Conservation (phyloP, 495 filamentous ascomycete species). For the Neurospora discreta region DNA sequence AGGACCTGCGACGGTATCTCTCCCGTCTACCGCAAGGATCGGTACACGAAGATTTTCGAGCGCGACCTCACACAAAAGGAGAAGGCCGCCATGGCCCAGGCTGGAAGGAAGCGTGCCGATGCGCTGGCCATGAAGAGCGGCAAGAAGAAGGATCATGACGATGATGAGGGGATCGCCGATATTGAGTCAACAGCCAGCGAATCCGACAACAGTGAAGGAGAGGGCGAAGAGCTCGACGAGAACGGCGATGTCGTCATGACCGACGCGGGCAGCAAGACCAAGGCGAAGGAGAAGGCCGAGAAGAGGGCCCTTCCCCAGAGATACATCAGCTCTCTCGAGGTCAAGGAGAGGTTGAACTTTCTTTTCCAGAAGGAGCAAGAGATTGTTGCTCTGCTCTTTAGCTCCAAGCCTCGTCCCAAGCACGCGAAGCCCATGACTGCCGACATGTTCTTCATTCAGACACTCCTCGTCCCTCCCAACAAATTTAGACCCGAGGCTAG, state of each 20-base stretch:
- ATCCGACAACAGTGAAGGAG: slow-evolving; percentile 35
- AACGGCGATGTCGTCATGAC: slow-evolving; percentile 43
- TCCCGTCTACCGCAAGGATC: slow-evolving; percentile 73
- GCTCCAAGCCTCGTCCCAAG: slow-evolving; percentile 49
- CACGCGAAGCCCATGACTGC: slow-evolving; percentile 43
- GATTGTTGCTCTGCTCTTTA: slow-evolving; percentile 70
- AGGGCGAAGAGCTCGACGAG: slow-evolving; percentile 40
- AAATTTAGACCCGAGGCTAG: slow-evolving; percentile 82
- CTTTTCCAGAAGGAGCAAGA: slow-evolving; percentile 83
- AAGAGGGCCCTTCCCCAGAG: slow-evolving; percentile 32
- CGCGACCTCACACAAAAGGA: slow-evolving; percentile 63
- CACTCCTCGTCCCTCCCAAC: slow-evolving; percentile 80
- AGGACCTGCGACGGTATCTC: slow-evolving; percentile 61
- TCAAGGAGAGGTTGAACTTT: slow-evolving; percentile 59
- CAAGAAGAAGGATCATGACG: slow-evolving; percentile 24
- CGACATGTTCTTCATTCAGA: slow-evolving; percentile 89
- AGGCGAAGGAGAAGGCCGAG: slow-evolving; percentile 13
- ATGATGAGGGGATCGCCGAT: slow-evolving; percentile 65
- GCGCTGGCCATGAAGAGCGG: slow-evolving; percentile 33
- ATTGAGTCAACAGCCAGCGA: slow-evolving; percentile 41
- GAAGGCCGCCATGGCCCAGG: slow-evolving; percentile 58
- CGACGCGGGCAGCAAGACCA: slow-evolving; percentile 23
- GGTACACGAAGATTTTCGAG: slow-evolving; percentile 85
- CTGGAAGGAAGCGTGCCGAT: slow-evolving; percentile 56
- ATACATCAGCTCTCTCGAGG: slow-evolving; percentile 65